phyloP scores from a whole-genome alignment of 306 rosid genomes.

The Pterocarpus macrocarpus region DNA sequence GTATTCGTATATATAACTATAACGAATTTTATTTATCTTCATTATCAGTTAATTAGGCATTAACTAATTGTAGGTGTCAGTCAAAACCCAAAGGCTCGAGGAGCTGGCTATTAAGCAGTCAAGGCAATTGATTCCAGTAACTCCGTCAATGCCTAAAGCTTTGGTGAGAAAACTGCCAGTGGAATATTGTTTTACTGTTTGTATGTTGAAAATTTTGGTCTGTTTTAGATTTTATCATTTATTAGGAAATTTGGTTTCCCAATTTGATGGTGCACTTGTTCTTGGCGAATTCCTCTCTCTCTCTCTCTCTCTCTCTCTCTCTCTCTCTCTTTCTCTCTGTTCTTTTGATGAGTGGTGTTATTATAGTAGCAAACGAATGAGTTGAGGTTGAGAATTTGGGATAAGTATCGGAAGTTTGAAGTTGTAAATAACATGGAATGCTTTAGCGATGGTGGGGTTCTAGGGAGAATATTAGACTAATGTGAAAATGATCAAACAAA shows the following conservation, averaged over 20 bases:
- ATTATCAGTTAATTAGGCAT: slow-evolving; percentile 37
- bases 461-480: slow-evolving; percentile 1
- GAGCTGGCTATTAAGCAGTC: slow-evolving; percentile 97
- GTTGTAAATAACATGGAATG: slow-evolving; percentile 1
- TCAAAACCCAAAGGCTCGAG: slow-evolving; percentile 95
- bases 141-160: slow-evolving; percentile 89
- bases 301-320: too few relatives aligned
- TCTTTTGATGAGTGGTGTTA: neutral
- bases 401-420: neutral
- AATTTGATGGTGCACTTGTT: neutral
- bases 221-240: slow-evolving; percentile 1
- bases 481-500: neutral
- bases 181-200: slow-evolving; percentile 39
- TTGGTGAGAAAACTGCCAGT: slow-evolving; percentile 62
- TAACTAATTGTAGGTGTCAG: slow-evolving; percentile 62
- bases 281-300: neutral
- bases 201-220: slow-evolving; percentile 25
- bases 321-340: too few relatives aligned
- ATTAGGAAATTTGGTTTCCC: neutral
- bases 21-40: slow-evolving; percentile 15
- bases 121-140: slow-evolving; percentile 95
- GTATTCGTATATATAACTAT: slow-evolving; percentile 14
- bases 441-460: slow-evolving; percentile 14
- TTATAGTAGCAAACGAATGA: neutral
- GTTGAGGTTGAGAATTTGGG: slow-evolving; percentile 28